Evolutionary conservation across 192 early-diverging fungal genomes (phyloP), one percentile per base, ranked within the genome.

Genomic region (Backusella tuberculispora): DNA sequence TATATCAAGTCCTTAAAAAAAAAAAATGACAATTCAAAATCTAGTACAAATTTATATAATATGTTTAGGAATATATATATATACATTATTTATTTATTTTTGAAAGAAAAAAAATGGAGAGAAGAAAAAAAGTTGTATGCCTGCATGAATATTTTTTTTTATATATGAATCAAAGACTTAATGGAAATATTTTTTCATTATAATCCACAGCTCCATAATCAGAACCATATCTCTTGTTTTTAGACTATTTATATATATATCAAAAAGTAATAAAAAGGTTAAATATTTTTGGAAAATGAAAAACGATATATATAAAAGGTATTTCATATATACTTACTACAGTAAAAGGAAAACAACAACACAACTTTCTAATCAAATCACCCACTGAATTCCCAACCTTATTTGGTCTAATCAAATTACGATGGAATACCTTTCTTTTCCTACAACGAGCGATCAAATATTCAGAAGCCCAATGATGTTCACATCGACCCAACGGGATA

Each of bases 401-500:
- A 12, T 12, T 2, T 24, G 53, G 53, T 12, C 26, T 24, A n/a
- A 60, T 26, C 21, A 60, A 60, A 10, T 60, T 60, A 26, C 53
- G 53, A 26, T 60, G 53, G 26, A 60, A 60, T 10, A 19, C 26
- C 21, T 24, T 26, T n/a, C 26, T 24, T 24, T 7, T 21, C 10
- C n/a, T 60, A 60, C 53, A 26, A 9, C 45, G 68, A 47, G 10
- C 9, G 1, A 69, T 69, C 6, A 69, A 34, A 43, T 69, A 69
- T 4, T 69, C 45, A 15, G 68, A 42, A 17, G 68, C 68, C 68
- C 68, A 69, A 47, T 42, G 38, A 9, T 69, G 9, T 44, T 69
- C 68, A 15, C 68, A 69, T 34, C 47, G 29, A 5, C 68, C 68
- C 26, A 69, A 29, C 6, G 68, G 68, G 4, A 69, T 69, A 21